Evolutionary conservation across 1,139 yeast genomes (phyloP), one percentile per base, ranked within the genome.

Genomic region (Kluyveromyces sp.): DNA sequence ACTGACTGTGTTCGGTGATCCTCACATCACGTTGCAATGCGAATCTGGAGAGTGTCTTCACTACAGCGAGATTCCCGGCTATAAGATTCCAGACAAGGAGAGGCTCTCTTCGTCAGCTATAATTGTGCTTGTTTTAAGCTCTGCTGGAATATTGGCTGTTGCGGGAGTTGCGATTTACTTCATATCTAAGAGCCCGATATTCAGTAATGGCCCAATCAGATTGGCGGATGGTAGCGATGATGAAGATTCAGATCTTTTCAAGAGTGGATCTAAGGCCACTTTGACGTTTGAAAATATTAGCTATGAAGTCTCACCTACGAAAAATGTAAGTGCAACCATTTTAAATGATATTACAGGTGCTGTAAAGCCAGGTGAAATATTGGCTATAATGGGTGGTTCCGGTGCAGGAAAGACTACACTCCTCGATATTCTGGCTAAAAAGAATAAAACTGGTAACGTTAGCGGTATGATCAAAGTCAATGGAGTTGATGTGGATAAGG

Each of bases 331-430:
- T n/a, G 44, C 49, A 4, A 58, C 60, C 6, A 80, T 92, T 4
- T 70, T 92, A 51, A 71, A 74, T 18, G 70, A 73, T 31, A 73
- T 84, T 1, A 80, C 77, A 55, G 98, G 98, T 7, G 55, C 77
- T 15, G 95, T 83, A 2, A 76, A 77, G 43, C 95, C 96, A 2
- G 83, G 96, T 34, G 89, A 89, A 61, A 83, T 95, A 51, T 63
- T 89, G 61, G 97, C 98, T 0, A 88, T 92, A 32, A 86, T 92
- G 95, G 98, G 98, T 36, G 96, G 96, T 2, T 88, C 96, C 0
- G 98, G 98, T 42, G 97, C 97, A 9, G 98, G 98, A 46, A 92
- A 92, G 60, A 89, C 98, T 0, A 92, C 98, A 0, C 66, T 92
- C 37, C 68, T 92, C 46, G 98, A 92, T 60, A 87, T 92, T 45